Conservation (phyloP, 495 filamentous ascomycete species). For the Durotheca rogersii region DNA sequence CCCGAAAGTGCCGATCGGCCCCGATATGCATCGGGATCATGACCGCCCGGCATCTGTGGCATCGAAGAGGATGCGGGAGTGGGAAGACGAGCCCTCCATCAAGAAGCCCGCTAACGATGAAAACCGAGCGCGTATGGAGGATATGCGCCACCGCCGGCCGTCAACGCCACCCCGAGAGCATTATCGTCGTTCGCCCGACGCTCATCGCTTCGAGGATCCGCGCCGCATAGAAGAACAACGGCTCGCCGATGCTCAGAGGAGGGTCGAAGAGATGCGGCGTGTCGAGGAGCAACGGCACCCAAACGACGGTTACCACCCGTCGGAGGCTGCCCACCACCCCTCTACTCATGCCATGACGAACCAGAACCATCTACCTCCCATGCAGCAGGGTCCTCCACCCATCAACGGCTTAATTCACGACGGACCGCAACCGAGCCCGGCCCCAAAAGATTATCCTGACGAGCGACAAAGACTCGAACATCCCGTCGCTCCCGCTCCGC, state of each 20-base stretch:
- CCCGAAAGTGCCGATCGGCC: conserved; percentile 39
- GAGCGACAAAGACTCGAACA: conserved; percentile 51
- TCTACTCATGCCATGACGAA: conserved; percentile 66
- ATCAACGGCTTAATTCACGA: conserved; percentile 60
- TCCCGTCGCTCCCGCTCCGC: conserved; percentile 47
- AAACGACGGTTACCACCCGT: conserved; percentile 82
- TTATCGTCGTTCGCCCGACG: conserved; percentile 75
- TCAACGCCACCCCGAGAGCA: conserved; percentile 69
- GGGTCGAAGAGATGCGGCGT: conserved; percentile 45
- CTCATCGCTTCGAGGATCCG: conserved; percentile 59
- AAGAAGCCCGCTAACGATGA: conserved; percentile 92
- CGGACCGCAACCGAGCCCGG: conserved; percentile 52
- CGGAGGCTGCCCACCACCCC: conserved; percentile 86
- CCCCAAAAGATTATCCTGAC: conserved; percentile 61
- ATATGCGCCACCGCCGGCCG: conserved; percentile 73
- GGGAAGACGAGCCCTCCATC: conserved; percentile 76
- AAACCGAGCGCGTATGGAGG: conserved; percentile 78
- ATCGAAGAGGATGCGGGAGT: conserved; percentile 83
- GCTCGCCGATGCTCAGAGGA: conserved; percentile 49
- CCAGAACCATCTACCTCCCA: conserved; percentile 68
- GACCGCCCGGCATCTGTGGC: conserved; percentile 78
- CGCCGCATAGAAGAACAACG: conserved; percentile 54
- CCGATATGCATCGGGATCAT: conserved; percentile 64
- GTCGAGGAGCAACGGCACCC: conserved; percentile 66
- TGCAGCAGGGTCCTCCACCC: conserved; percentile 62